A percentile compares a stretch with the other conserved stretches of the same genome.
phyloP scores from a whole-genome alignment of 202 grass and related monocot species.

The Eragrostis tef region DNA sequence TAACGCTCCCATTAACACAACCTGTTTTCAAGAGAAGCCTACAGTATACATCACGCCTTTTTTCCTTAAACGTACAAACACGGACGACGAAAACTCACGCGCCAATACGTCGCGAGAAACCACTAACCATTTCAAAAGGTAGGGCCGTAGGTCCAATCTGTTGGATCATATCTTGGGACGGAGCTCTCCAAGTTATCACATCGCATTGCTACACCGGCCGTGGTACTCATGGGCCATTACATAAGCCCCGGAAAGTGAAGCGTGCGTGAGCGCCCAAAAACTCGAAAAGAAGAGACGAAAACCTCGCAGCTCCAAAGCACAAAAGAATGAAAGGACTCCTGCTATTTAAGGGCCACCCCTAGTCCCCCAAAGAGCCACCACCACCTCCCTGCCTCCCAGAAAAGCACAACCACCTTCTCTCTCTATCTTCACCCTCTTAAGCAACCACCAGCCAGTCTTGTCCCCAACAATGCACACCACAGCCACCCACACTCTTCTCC shows the following conservation, averaged over 20 bases:
- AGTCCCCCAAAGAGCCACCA: constrained; percentile 51
- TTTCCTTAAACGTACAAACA: background rate
- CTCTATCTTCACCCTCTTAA: background rate
- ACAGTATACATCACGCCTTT: background rate
- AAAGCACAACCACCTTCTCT: constrained; percentile 40
- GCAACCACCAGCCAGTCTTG: constrained; percentile 21
- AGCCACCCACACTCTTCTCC: background rate
- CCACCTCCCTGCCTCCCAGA: constrained; percentile 46
- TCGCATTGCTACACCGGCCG: constrained; percentile 1
- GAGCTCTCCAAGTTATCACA: constrained; percentile 18
- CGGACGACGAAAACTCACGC: too few species aligned
- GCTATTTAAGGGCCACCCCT: constrained; percentile 62
- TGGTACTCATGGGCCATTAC: background rate
- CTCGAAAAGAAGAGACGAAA: background rate
- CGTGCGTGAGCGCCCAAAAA: constrained; percentile 14
- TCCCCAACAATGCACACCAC: constrained; percentile 48
- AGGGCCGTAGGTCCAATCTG: constrained; percentile 8
- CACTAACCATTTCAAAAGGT: background rate
- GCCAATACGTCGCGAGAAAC: background rate
- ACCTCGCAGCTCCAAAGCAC: background rate
- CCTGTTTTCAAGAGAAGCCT: background rate
- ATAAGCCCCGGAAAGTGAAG: background rate
- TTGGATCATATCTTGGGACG: background rate
- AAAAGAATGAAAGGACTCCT: constrained; percentile 42
- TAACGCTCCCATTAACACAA: constrained; percentile 6